These are phyloP conservation scores for Xylariales sp. DNA, from an alignment of 2,329 filamentous ascomycete genomes.

Conservation along the genomic window DNA sequence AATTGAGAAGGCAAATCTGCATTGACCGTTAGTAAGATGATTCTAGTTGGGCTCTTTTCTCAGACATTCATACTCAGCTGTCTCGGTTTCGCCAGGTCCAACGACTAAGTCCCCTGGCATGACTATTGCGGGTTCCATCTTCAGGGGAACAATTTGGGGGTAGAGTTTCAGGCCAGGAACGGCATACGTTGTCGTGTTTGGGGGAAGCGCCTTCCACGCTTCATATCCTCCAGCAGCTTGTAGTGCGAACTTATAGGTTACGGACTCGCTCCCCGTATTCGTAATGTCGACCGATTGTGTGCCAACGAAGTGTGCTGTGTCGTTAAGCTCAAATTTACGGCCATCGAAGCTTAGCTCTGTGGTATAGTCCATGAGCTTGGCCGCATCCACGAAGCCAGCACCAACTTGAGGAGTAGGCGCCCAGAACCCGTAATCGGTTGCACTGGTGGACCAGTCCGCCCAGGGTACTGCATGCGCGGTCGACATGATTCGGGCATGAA, in stretches of 20 bases:
- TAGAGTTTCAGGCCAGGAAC: conserved; percentile 13
- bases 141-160: conserved; percentile 10
- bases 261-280: conserved; percentile 29
- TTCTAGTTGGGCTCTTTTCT: background rate
- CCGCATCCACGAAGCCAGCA: conserved; percentile 33
- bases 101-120: conserved; percentile 14
- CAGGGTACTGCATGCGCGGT: conserved; percentile 23
- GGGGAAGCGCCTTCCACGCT: conserved; percentile 12
- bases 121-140: conserved; percentile 13
- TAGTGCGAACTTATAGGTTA: conserved; percentile 30
- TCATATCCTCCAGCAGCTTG: conserved; percentile 19
- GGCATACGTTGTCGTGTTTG: conserved; percentile 9
- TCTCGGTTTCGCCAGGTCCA: conserved; percentile 13
- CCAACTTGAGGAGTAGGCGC: conserved; percentile 36
- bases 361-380: conserved; percentile 29
- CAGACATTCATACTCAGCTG: conserved; percentile 12
- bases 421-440: conserved; percentile 16
- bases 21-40: background rate
- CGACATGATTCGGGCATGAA: conserved; percentile 23
- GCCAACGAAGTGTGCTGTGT: conserved; percentile 32
- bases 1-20: conserved; percentile 15
- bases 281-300: conserved; percentile 31
- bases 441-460: conserved; percentile 18
- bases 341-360: conserved; percentile 30
- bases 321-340: conserved; percentile 37